Conservation (phyloP, 345 rosid genomes). For the Gynandropsis gynandra region DNA sequence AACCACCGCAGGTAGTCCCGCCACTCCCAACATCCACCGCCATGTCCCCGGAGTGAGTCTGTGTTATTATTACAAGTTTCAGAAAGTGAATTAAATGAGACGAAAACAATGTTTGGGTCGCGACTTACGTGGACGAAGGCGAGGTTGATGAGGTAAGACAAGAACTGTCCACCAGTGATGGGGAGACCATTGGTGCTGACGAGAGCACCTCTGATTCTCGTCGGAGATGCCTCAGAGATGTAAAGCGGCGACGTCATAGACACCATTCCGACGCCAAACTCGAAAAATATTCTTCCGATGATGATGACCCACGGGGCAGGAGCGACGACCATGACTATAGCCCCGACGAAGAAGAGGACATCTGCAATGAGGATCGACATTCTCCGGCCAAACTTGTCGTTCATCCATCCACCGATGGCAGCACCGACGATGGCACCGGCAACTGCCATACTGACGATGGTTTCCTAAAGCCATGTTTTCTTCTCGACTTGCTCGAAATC, state of each 20-base stretch:
- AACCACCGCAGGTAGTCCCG: conserved; percentile 51
- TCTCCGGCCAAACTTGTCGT: conserved; percentile 71
- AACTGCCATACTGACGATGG: too few species aligned
- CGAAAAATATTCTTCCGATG: conserved; percentile 66
- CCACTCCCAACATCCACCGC: conserved; percentile 96
- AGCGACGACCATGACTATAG: conserved; percentile 61
- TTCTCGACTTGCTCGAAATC: too few species aligned
- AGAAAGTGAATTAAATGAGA: not conserved
- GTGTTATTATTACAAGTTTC: not conserved
- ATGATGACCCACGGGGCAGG: conserved; percentile 67
- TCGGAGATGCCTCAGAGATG: too few species aligned
- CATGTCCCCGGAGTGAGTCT: conserved; percentile 76
- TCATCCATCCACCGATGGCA: too few species aligned
- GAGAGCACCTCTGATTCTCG: too few species aligned
- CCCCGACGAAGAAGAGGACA: conserved; percentile 56
- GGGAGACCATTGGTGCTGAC: too few species aligned
- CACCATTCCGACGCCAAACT: too few species aligned
- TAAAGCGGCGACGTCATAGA: too few species aligned
- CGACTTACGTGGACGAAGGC: conserved; percentile 55
- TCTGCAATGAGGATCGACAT: conserved; percentile 54
- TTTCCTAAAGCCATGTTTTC: too few species aligned
- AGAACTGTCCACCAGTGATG: too few species aligned
- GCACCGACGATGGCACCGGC: too few species aligned
- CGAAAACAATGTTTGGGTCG: not conserved
- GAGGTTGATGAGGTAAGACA: conserved; percentile 75